Conservation (phyloP, 768 basidiomycete species). For the Boletus edulis region DNA sequence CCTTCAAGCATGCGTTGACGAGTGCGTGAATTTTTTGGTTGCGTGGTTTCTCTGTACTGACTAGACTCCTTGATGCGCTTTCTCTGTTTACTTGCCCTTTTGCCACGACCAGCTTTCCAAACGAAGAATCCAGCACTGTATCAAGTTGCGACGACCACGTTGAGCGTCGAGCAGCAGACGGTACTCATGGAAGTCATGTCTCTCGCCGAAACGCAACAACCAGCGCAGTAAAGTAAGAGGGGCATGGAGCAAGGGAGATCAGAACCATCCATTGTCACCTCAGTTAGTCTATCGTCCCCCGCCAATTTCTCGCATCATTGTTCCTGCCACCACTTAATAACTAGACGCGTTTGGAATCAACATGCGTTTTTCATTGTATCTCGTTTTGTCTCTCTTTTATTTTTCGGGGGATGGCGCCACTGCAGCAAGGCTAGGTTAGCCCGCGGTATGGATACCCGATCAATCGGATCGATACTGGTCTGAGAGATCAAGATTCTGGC, state of each 20-base stretch:
- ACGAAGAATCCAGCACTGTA: slow-evolving; percentile 64
- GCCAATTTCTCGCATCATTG: no score
- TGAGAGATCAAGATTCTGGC: no score
- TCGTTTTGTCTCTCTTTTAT: no score
- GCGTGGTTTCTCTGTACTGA: background rate
- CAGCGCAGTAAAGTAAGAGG: slow-evolving; percentile 2
- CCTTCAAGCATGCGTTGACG: slow-evolving; percentile 77
- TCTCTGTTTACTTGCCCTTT: no score
- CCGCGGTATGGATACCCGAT: no score
- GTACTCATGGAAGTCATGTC: slow-evolving; percentile 84
- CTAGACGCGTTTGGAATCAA: background rate
- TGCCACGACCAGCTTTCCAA: slow-evolving; percentile 51
- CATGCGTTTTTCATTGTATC: background rate
- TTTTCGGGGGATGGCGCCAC: no score
- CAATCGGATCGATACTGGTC: no score
- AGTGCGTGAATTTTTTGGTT: slow-evolving; percentile 37
- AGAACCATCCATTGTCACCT: background rate
- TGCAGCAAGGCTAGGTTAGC: no score
- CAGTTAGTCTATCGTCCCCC: no score
- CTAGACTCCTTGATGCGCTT: background rate
- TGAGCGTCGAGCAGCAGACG: slow-evolving; percentile 75
- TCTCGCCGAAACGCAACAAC: slow-evolving; percentile 47
- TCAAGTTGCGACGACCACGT: slow-evolving; percentile 67
- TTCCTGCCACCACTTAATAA: no score
- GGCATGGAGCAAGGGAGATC: background rate